Evolutionary conservation across 176 grass and related monocot genomes (phyloP).

Genomic region (Aegilops bicornis): DNA sequence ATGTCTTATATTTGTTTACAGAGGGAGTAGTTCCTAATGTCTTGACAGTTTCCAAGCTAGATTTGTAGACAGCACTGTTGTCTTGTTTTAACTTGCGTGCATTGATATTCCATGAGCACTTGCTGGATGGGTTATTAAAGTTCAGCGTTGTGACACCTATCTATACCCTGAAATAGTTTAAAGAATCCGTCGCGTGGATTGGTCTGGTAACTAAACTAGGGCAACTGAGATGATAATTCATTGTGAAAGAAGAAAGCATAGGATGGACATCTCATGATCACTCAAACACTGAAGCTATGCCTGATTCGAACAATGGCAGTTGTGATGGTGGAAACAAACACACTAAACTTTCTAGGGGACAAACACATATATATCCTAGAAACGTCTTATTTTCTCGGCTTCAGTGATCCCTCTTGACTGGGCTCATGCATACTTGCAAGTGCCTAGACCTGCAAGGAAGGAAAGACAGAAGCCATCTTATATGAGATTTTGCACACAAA

Average conservation of each 20-base stretch:
- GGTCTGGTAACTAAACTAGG: not conserved
- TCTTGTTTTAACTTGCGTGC: not conserved
- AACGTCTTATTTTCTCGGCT: slow-evolving; percentile 23
- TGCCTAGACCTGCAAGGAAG: slow-evolving; percentile 35
- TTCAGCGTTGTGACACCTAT: not conserved
- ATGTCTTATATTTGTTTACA: no score
- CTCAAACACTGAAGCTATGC: not conserved
- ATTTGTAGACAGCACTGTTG: not conserved
- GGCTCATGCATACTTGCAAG: slow-evolving; percentile 42
- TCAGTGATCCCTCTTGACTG: not conserved
- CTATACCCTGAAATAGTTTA: not conserved
- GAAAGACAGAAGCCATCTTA: not conserved
- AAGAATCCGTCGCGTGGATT: not conserved
- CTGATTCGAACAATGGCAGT: not conserved
- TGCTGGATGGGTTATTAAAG: slow-evolving; percentile 10
- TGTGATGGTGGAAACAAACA: not conserved
- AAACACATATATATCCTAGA: not conserved
- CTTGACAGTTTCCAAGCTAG: not conserved
- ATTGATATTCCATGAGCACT: not conserved
- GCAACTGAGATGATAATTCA: not conserved
- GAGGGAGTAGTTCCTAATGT: not conserved
- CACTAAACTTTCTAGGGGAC: not conserved
- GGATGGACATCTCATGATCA: not conserved
- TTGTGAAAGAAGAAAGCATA: not conserved
- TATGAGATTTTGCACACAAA: not conserved